phyloP scores from a whole-genome alignment of 2,329 filamentous ascomycete genomes.

The Beauveria medogensis region DNA sequence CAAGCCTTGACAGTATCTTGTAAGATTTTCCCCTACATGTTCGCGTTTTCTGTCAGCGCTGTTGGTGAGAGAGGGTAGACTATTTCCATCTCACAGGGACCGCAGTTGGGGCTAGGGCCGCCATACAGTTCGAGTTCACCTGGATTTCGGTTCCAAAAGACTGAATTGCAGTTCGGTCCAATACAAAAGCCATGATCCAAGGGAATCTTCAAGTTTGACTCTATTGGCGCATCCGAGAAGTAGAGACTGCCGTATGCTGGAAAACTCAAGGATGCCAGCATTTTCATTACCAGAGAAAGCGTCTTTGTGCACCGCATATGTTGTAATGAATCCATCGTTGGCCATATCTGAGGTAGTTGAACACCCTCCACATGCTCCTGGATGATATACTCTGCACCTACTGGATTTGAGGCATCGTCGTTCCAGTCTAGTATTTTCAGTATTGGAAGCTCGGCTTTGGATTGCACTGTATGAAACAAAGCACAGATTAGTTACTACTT shows the following conservation, averaged over 20 bases:
- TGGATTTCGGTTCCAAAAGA: background rate
- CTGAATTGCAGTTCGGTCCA: background rate
- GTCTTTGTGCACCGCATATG: background rate
- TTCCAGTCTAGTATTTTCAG: background rate
- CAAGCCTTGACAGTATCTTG: background rate
- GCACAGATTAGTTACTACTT: background rate
- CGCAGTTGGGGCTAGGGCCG: background rate
- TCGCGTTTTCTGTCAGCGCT: background rate
- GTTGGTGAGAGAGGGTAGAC: background rate
- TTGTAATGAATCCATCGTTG: background rate
- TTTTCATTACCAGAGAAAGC: background rate
- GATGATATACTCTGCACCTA: slow-evolving; percentile 1
- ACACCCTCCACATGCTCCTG: background rate
- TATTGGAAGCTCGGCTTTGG: background rate
- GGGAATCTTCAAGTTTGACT: background rate
- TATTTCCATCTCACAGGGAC: background rate
- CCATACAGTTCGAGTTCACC: background rate
- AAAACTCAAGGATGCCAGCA: background rate
- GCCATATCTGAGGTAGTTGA: background rate
- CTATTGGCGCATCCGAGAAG: background rate
- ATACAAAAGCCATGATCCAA: background rate
- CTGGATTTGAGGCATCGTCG: background rate
- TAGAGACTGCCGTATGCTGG: background rate
- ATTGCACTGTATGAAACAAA: background rate
- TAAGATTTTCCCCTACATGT: background rate